Percentiles rank a stretch among this genome's conserved stretches.
These are phyloP conservation scores for Eucalyptus curtisii DNA, from an alignment of 345 rosid genomes.

Conservation along the genomic window DNA sequence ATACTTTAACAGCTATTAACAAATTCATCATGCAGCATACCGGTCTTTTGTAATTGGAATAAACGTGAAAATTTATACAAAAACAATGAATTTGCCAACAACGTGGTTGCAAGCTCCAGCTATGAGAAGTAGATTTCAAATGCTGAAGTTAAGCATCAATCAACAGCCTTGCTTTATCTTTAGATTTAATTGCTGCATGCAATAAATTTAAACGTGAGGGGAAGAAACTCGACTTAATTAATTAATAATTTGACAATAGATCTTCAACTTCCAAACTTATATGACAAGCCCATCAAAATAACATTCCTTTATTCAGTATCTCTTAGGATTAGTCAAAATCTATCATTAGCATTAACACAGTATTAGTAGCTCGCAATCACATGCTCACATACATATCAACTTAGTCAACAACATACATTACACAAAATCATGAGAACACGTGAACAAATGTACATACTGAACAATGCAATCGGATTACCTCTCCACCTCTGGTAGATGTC, in stretches of 20 bases:
- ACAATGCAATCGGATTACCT: constrained; percentile 28
- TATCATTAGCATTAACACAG: not conserved
- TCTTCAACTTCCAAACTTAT: not conserved
- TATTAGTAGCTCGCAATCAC: not conserved
- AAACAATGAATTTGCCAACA: not conserved
- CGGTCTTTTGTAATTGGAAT: not conserved
- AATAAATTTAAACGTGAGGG: not conserved
- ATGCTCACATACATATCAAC: not conserved
- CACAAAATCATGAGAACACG: not conserved
- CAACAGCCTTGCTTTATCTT: not conserved
- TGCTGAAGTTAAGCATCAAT: not conserved
- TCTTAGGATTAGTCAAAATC: not conserved
- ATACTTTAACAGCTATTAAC: not conserved
- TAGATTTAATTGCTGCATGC: not conserved
- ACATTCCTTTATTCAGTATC: not conserved
- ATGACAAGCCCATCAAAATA: not conserved
- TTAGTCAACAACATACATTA: not conserved
- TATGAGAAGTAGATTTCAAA: not conserved
- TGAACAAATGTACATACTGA: not conserved
- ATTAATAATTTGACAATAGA: not conserved
- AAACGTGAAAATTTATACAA: not conserved
- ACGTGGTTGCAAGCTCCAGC: not conserved
- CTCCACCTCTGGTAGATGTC: constrained; percentile 41
- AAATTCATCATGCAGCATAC: not conserved
- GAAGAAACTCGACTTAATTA: not conserved